Base-by-base conservation (phyloP, 169 alveolate species). In the Eimeria praecox region DNA sequence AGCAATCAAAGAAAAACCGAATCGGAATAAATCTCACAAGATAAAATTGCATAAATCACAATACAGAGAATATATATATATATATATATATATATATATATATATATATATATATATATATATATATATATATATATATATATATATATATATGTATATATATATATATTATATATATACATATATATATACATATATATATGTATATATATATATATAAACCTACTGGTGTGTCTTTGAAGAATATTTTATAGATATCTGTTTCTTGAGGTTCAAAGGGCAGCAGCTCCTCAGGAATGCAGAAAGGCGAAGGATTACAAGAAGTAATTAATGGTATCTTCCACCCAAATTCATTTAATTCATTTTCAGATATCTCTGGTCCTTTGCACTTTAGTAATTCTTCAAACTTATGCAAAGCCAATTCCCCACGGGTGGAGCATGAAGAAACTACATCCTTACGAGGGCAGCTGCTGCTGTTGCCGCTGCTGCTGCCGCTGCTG, bases 321-420 rank as follows among this genome's bases (percentile, higher is more conserved):
- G 42, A 12, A 33, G 83, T 71, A 42, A 49, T n/a, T 20, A 77
- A 78, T n/a, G 82, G 71, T 38, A 59, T 44, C 40, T 73, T 52
- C 95, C 95, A 91, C 4, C 95, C 95, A 33, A 91, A 91, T n/a
- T 91, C 62, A 9, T 33, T 77, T 27, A 91, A 64, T 33, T 91
- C 90, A 18, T 75, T 42, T 14, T 30, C 66, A 1, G 90, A 44
- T 56, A 91, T 35, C 14, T 69, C n/a, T 9, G 78, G 24, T 6
- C 66, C 89, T 78, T 78, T 16, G 8, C 52, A 73, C 3, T 12
- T 14, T 12, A 78, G 66, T 12, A 78, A 27, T 22, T 78, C 89
- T 33, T 1, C 44, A 78, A 78, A 78, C 38, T 66, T 62, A 42
- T 44, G 24, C 62, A 78, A 44, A 33, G 89, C 89, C 0, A 9